These are phyloP conservation scores for Termitomyces sp. DNA, from an alignment of 768 basidiomycete genomes.

Conservation along the genomic window DNA sequence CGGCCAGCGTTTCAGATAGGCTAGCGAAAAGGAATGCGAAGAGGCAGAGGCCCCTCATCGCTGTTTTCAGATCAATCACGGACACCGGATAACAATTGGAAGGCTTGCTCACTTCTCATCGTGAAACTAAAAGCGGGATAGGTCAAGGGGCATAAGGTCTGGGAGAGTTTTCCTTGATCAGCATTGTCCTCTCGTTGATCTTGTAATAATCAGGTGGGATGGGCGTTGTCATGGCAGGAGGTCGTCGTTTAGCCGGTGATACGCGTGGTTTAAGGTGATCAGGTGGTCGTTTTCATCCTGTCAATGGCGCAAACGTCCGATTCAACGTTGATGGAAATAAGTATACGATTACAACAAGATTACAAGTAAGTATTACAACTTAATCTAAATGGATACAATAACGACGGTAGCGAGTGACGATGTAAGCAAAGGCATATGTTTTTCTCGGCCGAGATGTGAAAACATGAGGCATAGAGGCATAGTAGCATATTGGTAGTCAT, in stretches of 20 bases:
- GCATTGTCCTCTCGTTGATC: neutral
- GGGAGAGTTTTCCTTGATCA: neutral
- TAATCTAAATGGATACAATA: neutral
- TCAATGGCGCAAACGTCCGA: no score
- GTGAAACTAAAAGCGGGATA: neutral
- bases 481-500: neutral
- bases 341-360: neutral
- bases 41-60: constrained; percentile 11
- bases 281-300: neutral
- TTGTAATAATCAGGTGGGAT: neutral
- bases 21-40: constrained; percentile 5
- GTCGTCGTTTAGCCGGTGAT: no score
- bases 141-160: constrained; percentile 2
- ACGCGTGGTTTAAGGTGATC: neutral
- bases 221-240: constrained; percentile 8
- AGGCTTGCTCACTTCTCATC: constrained; percentile 7
- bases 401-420: neutral
- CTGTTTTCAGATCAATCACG: neutral
- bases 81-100: neutral
- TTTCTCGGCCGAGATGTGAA: neutral
- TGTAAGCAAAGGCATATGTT: neutral
- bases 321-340: no score
- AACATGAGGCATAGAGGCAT: neutral
- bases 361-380: neutral
- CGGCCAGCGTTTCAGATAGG: constrained; percentile 11